phyloP scores from a whole-genome alignment of 2,329 filamentous ascomycete genomes.

The Penicillium sp. region DNA sequence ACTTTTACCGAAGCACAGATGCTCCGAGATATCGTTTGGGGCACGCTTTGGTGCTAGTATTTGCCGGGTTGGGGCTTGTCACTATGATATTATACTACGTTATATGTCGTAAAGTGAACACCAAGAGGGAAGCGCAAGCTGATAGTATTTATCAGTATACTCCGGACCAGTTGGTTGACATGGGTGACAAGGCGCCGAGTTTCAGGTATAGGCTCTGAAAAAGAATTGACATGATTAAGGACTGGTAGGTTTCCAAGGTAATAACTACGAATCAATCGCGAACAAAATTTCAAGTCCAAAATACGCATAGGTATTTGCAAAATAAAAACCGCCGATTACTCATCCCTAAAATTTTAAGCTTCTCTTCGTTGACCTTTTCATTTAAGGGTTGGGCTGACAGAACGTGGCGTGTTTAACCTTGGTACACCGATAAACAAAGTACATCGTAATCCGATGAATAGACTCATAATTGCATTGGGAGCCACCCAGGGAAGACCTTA shows the following conservation, averaged over 20 bases:
- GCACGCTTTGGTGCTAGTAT: constrained; percentile 10
- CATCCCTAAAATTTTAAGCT: background rate
- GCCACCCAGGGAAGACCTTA: background rate
- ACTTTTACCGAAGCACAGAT: constrained; percentile 14
- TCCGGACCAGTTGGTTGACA: constrained; percentile 5
- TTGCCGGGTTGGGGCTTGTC: constrained; percentile 5
- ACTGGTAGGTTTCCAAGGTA: background rate
- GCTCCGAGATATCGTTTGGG: constrained; percentile 13
- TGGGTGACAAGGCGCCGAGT: constrained; percentile 14
- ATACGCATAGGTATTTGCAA: too few species aligned
- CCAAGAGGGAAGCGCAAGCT: background rate
- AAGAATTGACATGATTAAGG: background rate
- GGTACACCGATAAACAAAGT: background rate
- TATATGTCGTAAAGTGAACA: constrained; percentile 9
- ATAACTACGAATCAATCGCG: background rate
- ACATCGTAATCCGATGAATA: background rate
- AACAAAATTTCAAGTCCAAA: background rate
- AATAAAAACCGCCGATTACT: too few species aligned
- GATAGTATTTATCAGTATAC: constrained; percentile 3
- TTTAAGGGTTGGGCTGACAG: background rate
- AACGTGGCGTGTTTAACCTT: background rate
- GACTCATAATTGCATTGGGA: background rate
- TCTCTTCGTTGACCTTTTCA: background rate
- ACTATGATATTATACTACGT: constrained; percentile 10
- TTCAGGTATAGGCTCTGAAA: constrained; percentile 8